Evolutionary conservation across 352 stramenopile species (phyloP), one percentile per base, ranked within the genome.

Genomic region (Phytophthora rubi): DNA sequence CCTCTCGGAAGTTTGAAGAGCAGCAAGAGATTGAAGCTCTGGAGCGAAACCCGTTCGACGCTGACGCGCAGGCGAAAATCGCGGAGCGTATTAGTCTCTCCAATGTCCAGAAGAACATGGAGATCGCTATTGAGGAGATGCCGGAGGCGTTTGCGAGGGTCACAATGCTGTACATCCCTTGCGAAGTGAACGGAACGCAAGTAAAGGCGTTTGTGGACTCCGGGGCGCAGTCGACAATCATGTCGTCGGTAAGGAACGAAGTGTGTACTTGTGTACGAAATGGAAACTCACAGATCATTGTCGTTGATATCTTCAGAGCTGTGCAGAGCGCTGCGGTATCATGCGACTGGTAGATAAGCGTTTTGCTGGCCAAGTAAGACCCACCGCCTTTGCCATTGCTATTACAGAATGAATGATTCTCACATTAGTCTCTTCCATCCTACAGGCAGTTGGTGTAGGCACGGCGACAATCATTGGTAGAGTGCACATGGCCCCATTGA

Each of bases 401-500:
- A 35, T 18, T 28, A 23, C 6, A 28, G 42, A 1, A 44, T 56
- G 42, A 1, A 44, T 56, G 4, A 89, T 91, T 0, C 9, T 68
- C 59, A 48, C 73, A 71, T 12, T 28, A 51, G 53, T 39, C 4
- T 26, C 15, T 49, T 56, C 12, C 10, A 15, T 30, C 26, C 1
- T 52, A 8, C 68, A 97, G 68, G 97, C 97, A 6, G 92, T 98
- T 16, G 97, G 97, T 23, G 97, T 99, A 13, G 97, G 98, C 6
- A 98, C 92, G 0, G 97, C 95, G 6, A 98, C 97, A 61, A 99
- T 99, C 73, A 88, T 99, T 28, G 98, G 97, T 2, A 89, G 93
- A 51, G 95, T 99, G 21, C 95, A 98, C 80, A 95, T 97, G 77
- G 93, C 93, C 9, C 77, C 86, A 30, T 72, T 98, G 30, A 97